Base-by-base conservation (phyloP, 2,329 filamentous ascomycete genomes). In the Calonectria henricotiae region DNA sequence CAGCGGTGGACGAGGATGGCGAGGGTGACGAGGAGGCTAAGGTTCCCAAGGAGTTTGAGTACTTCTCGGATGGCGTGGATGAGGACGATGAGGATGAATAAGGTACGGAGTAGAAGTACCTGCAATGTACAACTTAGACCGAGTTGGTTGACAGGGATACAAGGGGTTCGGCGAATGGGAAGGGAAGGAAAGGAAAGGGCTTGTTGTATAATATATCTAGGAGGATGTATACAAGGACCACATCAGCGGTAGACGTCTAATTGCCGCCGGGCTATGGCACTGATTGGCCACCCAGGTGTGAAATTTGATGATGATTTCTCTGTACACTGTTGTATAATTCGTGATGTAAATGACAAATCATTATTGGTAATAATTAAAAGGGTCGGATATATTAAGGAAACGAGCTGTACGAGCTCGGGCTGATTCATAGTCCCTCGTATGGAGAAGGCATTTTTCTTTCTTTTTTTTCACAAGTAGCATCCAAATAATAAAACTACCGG, bases 1-100 rank as follows among this genome's bases (percentile, higher is more conserved):
- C 93, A 4, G 92, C 95, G 6, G 90, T 97, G 4, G 95, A 98
- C 77, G 96, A 98, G 82, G 93, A 96, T 77, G 90, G 87, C 11
- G 92, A 94, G 71, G 91, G 87, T 39, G 91, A 89, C 13, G 91
- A 93, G 76, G 94, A 96, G 79, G 94, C 94, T 2, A 84, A 88
- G 43, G 81, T 90, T 7, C 94, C 94, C 5, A 84, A 85, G 12
- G 91, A 94, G 62, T 96, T 96, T 82, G 93, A 96, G 71, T 95
- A 96, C 81, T 91, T 92, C 76, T 91, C 91, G 5, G 93, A 94
- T 65, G 88, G 85, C 8, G 90, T 90, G 62, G 86, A 86, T 60
- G 88, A 86, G 2, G 90, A 90, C 51, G 86, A 77, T 3, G 78
- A 80, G 3, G 79, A 81, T 4, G 76, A 80, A 44, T 74, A 75